A percentile compares a stretch with the other conserved stretches of the same genome.
These are phyloP conservation scores for Pisolithus marmoratus DNA, from an alignment of 768 basidiomycete species.

Conservation along the genomic window DNA sequence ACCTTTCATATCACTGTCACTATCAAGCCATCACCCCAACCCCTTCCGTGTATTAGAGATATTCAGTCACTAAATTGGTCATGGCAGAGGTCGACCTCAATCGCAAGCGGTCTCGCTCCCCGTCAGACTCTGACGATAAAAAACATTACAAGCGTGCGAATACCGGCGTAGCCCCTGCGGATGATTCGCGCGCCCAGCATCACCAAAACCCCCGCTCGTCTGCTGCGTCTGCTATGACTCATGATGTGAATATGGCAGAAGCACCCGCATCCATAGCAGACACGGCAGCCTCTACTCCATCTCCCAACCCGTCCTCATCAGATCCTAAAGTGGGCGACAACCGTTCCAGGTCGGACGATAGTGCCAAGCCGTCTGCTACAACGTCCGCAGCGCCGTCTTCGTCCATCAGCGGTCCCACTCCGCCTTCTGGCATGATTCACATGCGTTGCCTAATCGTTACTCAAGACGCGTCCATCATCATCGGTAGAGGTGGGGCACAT, in stretches of 20 bases:
- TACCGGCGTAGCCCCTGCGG: conserved; percentile 61
- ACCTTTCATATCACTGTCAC: conserved; percentile 34
- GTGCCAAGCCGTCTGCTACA: conserved; percentile 37
- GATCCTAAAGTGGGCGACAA: conserved; percentile 40
- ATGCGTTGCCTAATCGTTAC: conserved; percentile 99
- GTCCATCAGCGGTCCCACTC: conserved; percentile 37
- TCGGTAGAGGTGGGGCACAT: conserved; percentile 91
- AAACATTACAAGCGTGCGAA: conserved; percentile 82
- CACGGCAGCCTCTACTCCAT: conserved; percentile 51
- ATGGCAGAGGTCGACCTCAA: conserved; percentile 85
- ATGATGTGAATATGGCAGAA: conserved; percentile 67
- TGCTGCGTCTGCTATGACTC: conserved; percentile 33
- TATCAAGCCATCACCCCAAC: conserved; percentile 40
- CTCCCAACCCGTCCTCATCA: conserved; percentile 42
- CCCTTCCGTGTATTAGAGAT: conserved; percentile 26
- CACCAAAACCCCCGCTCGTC: conserved; percentile 40
- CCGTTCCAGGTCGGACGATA: conserved; percentile 31
- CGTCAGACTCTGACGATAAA: conserved; percentile 73
- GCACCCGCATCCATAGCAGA: conserved; percentile 32
- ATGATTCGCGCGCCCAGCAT: conserved; percentile 52
- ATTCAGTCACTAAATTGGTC: conserved; percentile 51
- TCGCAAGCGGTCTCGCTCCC: conserved; percentile 84
- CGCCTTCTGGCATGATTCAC: conserved; percentile 82
- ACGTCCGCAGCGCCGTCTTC: conserved; percentile 48
- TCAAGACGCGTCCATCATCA: conserved; percentile 98